Conservation (phyloP, 2,329 filamentous ascomycete genomes). For the Claviceps sp. region DNA sequence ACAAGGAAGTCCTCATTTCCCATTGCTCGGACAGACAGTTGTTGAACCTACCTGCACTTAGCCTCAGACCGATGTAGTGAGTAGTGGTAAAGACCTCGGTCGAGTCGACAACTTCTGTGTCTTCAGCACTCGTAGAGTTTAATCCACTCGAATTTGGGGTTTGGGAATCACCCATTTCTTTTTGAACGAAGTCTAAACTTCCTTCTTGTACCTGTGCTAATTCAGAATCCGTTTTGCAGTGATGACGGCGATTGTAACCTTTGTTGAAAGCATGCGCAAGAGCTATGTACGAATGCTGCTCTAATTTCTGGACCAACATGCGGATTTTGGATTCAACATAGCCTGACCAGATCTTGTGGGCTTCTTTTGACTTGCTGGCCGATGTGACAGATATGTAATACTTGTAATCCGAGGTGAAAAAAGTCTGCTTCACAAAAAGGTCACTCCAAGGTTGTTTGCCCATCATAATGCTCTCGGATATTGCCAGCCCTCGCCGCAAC, state of each 20-base stretch:
- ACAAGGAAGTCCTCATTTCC: not conserved
- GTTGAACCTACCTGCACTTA: slow-evolving; percentile 53
- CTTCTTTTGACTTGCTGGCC: slow-evolving; percentile 69
- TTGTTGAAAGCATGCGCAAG: slow-evolving; percentile 89
- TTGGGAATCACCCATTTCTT: slow-evolving; percentile 22
- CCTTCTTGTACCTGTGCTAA: slow-evolving; percentile 41
- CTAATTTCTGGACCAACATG: slow-evolving; percentile 69
- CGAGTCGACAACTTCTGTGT: slow-evolving; percentile 15
- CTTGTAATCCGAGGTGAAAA: slow-evolving; percentile 87
- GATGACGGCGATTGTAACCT: slow-evolving; percentile 73
- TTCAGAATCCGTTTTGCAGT: slow-evolving; percentile 42
- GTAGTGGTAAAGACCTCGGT: slow-evolving; percentile 69
- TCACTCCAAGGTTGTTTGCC: slow-evolving; percentile 74
- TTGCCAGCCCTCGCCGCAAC: slow-evolving; percentile 60
- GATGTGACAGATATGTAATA: slow-evolving; percentile 88
- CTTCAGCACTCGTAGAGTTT: slow-evolving; percentile 30
- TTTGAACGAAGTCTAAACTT: slow-evolving; percentile 31
- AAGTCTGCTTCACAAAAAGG: slow-evolving; percentile 78
- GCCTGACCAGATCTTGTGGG: slow-evolving; percentile 78
- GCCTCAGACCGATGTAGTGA: slow-evolving; percentile 82
- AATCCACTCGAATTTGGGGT: not conserved
- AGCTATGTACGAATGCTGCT: slow-evolving; percentile 65
- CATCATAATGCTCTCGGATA: slow-evolving; percentile 66
- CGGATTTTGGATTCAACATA: slow-evolving; percentile 89
- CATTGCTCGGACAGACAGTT: not conserved